Evolutionary conservation across 306 rosid genomes (phyloP), one percentile per base, ranked within the genome.

Genomic region (Citrullus colocynthis): DNA sequence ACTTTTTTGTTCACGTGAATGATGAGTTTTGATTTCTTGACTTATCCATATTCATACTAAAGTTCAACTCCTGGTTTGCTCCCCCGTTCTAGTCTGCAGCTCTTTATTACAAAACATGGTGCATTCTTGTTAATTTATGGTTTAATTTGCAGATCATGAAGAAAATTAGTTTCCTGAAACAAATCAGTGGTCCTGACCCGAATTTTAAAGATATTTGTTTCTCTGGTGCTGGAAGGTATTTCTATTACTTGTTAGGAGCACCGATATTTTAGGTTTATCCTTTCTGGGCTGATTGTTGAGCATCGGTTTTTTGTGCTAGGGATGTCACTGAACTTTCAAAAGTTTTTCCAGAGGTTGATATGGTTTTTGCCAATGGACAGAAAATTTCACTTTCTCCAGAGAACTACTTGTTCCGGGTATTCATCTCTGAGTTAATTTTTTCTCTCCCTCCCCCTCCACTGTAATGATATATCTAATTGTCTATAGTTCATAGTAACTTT

Each of bases 151-250:
- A 86, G 89, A 62, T 86, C 39, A 81, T 21, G 30, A 78, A 66
- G 78, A 76, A 84, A 80, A 70, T 57, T 15, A 76, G 71, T 75
- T 75, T 48, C 81, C 81, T 84, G 24, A 84, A 86, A 75, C 81
- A 78, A 80, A 75, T 86, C 12, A 78, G 24, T 45, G 89, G 89
- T 45, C 89, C 86, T 63, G 89, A 86, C 59, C 87, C 86, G 17
- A 84, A 75, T 84, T 86, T 77, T 69, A 55, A 82, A 6, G 87
- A 86, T 82, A 80, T 86, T 63, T 86, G 89, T 67, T 86, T 86
- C 64, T 80, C 87, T 44, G 89, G 87, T 32, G 86, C 89, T 74
- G 89, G 86, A 78, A 84, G 89, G 89, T 86, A 84, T 80, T 72
- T 74, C 54, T 86, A 82, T 74, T 65, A 74, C 66, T 77, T 71